phyloP scores from a whole-genome alignment of 1,139 yeast genomes.

The Zygoascus sp. region DNA sequence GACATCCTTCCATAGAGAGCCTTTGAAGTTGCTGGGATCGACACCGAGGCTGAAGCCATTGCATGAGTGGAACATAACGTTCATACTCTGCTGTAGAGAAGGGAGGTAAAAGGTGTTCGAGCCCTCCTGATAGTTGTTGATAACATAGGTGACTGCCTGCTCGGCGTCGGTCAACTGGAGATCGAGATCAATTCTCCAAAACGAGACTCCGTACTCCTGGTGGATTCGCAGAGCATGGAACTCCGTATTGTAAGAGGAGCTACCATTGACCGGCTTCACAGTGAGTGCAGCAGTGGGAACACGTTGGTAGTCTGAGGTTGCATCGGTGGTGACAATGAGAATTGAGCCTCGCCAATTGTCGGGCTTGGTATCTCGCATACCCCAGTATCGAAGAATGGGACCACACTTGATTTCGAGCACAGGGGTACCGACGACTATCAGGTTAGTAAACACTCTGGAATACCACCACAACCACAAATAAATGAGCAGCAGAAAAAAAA shows the following conservation, averaged over 20 bases:
- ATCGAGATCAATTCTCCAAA: slow-evolving; percentile 59
- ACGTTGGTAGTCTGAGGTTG: slow-evolving; percentile 28
- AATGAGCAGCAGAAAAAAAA: neutral
- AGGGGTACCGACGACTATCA: slow-evolving; percentile 28
- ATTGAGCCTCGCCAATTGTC: slow-evolving; percentile 60
- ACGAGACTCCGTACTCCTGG: slow-evolving; percentile 48
- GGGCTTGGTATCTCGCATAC: slow-evolving; percentile 49
- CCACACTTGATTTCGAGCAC: slow-evolving; percentile 62
- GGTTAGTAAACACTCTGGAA: neutral
- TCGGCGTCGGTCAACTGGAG: slow-evolving; percentile 45
- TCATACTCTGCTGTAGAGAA: slow-evolving; percentile 58
- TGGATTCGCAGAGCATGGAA: slow-evolving; percentile 34
- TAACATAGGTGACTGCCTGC: slow-evolving; percentile 56
- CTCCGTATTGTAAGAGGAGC: slow-evolving; percentile 1
- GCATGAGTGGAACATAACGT: slow-evolving; percentile 77
- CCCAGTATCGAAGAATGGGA: slow-evolving; percentile 66
- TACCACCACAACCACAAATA: neutral
- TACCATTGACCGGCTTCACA: neutral
- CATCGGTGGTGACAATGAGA: slow-evolving; percentile 53
- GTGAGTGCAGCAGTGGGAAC: slow-evolving; percentile 19
- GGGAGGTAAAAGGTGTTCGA: slow-evolving; percentile 56
- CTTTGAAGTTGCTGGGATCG: slow-evolving; percentile 60
- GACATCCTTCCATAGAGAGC: slow-evolving; percentile 84
- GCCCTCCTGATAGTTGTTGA: slow-evolving; percentile 46
- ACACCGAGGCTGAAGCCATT: slow-evolving; percentile 85